Evolutionary conservation across 257 asterid genomes (phyloP), one percentile per base, ranked within the genome.

Genomic region (Jasminum sambac): DNA sequence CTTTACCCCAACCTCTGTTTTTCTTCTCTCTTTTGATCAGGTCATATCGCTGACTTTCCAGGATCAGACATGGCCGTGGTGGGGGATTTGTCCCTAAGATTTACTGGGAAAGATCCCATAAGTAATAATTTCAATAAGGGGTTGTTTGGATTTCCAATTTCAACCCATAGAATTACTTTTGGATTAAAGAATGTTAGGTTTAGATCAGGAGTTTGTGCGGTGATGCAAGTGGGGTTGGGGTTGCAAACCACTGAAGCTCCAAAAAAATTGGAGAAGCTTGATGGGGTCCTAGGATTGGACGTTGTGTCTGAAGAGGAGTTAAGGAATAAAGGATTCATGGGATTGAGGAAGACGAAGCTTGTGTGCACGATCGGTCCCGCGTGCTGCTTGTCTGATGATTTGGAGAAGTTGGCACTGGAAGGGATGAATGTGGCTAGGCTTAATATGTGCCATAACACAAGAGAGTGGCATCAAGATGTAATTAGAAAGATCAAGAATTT

Each of bases 371-470:
- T 91, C 42, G 97, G 97, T 63, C 96, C 93, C 17, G 92, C 97
- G 5, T 89, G 97, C 75, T 87, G 86, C 70, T 79, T 88, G 41
- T 12, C 72, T 44, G 91, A 87, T 2, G 88, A 80, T 42, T 67
- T 91, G 88, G 97, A 89, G 85, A 89, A 80, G 80, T 72, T 91
- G 81, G 96, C 97, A 13, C 6, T 63, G 73, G 91, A 80, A 17
- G 96, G 97, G 34, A 91, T 89, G 96, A 86, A 89, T 69, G 97
- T 89, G 68, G 96, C 97, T 46, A 80, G 96, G 91, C 89, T 91
- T 25, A 89, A 91, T 64, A 86, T 89, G 96, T 91, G 96, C 42
- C 97, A 89, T 64, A 86, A 76, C 65, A 74, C 91, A 5, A 91
- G 90, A 75, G 93, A 91, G 67, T 89, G 96, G 96, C 96, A 87